phyloP scores from a whole-genome alignment of 2,329 filamentous ascomycete genomes.

The Podosphaera xanthii region DNA sequence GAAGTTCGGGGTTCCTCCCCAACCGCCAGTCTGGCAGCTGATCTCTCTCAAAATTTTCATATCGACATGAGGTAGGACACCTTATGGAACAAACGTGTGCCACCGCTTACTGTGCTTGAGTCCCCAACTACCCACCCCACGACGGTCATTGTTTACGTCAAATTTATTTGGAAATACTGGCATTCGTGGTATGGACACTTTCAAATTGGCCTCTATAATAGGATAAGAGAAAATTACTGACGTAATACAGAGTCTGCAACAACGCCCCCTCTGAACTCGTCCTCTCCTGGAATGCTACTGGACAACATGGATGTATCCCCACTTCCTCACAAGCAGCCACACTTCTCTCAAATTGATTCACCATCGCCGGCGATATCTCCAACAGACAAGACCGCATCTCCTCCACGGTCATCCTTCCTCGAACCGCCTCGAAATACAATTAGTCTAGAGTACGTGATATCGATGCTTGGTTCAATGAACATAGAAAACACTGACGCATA shows the following conservation, averaged over 20 bases:
- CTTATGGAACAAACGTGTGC: not conserved
- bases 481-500: slow-evolving; percentile 4
- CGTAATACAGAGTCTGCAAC: slow-evolving; percentile 42
- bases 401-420: slow-evolving; percentile 23
- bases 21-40: slow-evolving; percentile 71
- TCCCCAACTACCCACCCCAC: slow-evolving; percentile 61
- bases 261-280: slow-evolving; percentile 65
- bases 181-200: slow-evolving; percentile 6
- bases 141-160: slow-evolving; percentile 62
- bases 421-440: slow-evolving; percentile 25
- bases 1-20: slow-evolving; percentile 69
- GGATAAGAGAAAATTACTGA: slow-evolving; percentile 13
- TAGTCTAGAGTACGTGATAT: slow-evolving; percentile 27
- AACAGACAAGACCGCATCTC: slow-evolving; percentile 28
- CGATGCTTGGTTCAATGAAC: slow-evolving; percentile 1
- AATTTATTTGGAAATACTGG: slow-evolving; percentile 30
- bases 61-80: slow-evolving; percentile 67
- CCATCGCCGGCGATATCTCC: slow-evolving; percentile 35
- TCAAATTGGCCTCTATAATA: slow-evolving; percentile 12
- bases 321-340: slow-evolving; percentile 65
- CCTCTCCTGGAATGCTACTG: slow-evolving; percentile 48
- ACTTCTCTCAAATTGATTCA: slow-evolving; percentile 38
- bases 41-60: slow-evolving; percentile 91
- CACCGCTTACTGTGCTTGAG: slow-evolving; percentile 22
- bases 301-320: slow-evolving; percentile 91